Conservation (phyloP, 768 basidiomycete genomes). For the Termitomyces titanicus region DNA sequence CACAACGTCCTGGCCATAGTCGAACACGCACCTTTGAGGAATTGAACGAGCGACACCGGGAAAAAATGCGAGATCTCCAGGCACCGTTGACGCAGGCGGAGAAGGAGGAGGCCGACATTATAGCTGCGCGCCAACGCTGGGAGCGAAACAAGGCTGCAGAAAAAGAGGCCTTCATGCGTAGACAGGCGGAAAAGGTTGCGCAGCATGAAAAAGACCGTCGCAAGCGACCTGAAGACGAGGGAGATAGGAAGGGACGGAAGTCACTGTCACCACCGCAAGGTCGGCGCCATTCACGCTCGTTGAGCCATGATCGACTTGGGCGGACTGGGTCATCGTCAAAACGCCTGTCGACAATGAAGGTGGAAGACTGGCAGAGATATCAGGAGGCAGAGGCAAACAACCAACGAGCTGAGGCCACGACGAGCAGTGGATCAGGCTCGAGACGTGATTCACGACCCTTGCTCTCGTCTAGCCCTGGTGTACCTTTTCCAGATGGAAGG, state of each 20-base stretch:
- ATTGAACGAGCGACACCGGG: constrained; percentile 78
- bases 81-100: constrained; percentile 79
- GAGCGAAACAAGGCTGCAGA: constrained; percentile 73
- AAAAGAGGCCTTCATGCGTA: constrained; percentile 66
- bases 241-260: constrained; percentile 29
- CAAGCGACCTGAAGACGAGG: constrained; percentile 41
- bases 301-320: constrained; percentile 63
- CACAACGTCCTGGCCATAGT: constrained; percentile 43
- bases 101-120: constrained; percentile 71
- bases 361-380: constrained; percentile 81
- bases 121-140: constrained; percentile 79
- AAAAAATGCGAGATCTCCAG: constrained; percentile 81
- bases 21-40: constrained; percentile 85
- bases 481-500: constrained; percentile 56
- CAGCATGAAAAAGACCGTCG: constrained; percentile 44
- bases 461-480: constrained; percentile 26
- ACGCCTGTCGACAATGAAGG: constrained; percentile 72
- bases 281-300: constrained; percentile 45
- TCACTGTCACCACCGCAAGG: constrained; percentile 29
- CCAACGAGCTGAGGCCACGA: constrained; percentile 2
- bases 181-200: constrained; percentile 69
- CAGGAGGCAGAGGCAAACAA: constrained; percentile 43
- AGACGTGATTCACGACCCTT: constrained; percentile 33
- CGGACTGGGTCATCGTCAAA: constrained; percentile 44
- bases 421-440: constrained; percentile 17